Base-by-base conservation (phyloP, 208 protist species). In the Borovskyia barvae region DNA sequence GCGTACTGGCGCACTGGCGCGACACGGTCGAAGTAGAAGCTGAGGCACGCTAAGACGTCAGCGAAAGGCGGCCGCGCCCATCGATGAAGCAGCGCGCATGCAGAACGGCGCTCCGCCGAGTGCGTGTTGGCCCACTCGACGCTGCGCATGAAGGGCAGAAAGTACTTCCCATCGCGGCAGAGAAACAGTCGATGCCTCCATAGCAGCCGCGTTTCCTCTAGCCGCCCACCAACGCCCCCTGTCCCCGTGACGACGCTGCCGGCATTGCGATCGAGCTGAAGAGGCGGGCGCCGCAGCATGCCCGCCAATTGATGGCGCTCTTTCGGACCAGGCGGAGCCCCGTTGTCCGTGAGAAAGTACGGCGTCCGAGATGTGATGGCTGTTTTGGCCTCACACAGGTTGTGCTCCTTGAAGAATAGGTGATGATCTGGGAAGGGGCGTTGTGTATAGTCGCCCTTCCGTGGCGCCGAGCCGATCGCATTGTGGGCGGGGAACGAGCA, bases 161-260 rank as follows among this genome's bases (percentile, higher is more conserved):
- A 85, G 30, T 87, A 88, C 22, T 81, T 73, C 1, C 85, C 70
- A 45, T 96, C 82, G 14, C 76, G 67, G 15, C 65, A 47, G 32
- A 97, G 74, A 62, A 89, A 98, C 54, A 85, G 78, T 26, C 91
- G 76, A 67, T 93, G 97, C 55, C 87, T 92, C 94, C 95, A 98
- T 48, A 98, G 69, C 48, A 98, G 72, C 29, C 78, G 63, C 49
- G 75, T 80, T 15, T 98, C 94, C 51, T 97, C 92, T n/a, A 80
- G 58, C 15, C 75, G 59, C 24, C 85, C 55, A 22, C 51, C 42
- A 19, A 6, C 61, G 26, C 15, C 35, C 2, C 19, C 45, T 17
- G 22, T 53, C 9, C 43, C 53, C 8, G 54, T 12, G 26, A 43
- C 52, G 32, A 42, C 36, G 17, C 42, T 17, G 61, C 33, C 52